Evolutionary conservation across 2,329 filamentous ascomycete genomes (phyloP).

Genomic region (Hypoxylon sp.): DNA sequence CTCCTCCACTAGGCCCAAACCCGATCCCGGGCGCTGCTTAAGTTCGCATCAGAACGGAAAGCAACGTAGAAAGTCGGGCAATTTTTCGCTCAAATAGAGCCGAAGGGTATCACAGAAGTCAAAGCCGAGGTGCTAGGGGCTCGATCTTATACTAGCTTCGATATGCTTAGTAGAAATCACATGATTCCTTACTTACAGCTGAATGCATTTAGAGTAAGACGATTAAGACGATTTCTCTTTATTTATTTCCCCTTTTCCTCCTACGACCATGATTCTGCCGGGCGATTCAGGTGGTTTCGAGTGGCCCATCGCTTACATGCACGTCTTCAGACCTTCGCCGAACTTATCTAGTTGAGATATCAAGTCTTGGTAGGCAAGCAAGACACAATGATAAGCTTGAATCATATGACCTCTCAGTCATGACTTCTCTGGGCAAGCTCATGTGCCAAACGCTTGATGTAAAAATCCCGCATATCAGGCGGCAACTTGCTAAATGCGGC

Average conservation of each 20-base stretch:
- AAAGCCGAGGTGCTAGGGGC: not conserved
- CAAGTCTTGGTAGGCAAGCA: no score
- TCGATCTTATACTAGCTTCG: not conserved
- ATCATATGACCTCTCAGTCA: slow-evolving; percentile 21
- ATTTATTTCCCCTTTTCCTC: not conserved
- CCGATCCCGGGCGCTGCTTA: slow-evolving; percentile 36
- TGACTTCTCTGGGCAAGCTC: slow-evolving; percentile 65
- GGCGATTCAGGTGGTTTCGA: not conserved
- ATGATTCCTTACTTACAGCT: not conserved
- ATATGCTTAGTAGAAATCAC: not conserved
- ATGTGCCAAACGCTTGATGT: slow-evolving; percentile 77
- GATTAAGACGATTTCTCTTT: no score
- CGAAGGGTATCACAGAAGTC: not conserved
- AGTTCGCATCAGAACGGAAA: not conserved
- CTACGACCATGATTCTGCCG: not conserved
- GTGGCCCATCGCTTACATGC: not conserved
- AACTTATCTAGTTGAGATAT: not conserved
- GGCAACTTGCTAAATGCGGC: slow-evolving; percentile 75
- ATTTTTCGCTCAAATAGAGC: not conserved
- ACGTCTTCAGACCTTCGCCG: not conserved
- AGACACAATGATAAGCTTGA: not conserved
- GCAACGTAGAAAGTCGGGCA: not conserved
- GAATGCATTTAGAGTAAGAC: not conserved
- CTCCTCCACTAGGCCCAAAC: slow-evolving; percentile 39
- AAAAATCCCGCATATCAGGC: slow-evolving; percentile 77